Evolutionary conservation across 2,329 filamentous ascomycete species (phyloP).

Genomic region (Verticillium dahliae): DNA sequence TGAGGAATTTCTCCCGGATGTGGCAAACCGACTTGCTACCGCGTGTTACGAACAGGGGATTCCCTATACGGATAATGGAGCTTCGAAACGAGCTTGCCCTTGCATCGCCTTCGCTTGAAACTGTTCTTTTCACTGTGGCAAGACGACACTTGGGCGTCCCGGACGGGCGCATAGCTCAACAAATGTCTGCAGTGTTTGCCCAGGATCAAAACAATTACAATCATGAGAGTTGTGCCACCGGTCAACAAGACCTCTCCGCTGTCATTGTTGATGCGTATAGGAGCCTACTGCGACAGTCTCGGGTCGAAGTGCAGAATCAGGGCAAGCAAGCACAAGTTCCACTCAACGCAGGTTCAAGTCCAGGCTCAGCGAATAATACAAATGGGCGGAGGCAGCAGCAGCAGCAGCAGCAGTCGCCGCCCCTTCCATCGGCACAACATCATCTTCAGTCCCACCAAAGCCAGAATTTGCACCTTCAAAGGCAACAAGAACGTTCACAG

Average conservation of each 20-base stretch:
- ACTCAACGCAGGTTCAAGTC: no score
- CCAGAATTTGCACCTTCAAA: no score
- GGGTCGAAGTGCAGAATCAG: not conserved
- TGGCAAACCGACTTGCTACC: conserved; percentile 28
- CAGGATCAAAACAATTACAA: not conserved
- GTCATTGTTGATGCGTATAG: not conserved
- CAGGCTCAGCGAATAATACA: no score
- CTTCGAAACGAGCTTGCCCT: conserved; percentile 40
- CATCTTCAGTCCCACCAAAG: not conserved
- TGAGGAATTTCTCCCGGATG: not conserved
- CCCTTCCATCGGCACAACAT: not conserved
- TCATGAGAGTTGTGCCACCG: not conserved
- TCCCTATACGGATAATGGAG: conserved; percentile 52
- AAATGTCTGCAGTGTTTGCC: conserved; percentile 28
- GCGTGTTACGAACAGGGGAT: conserved; percentile 28
- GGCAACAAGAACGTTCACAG: no score
- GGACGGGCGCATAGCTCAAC: conserved; percentile 23
- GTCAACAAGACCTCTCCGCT: not conserved
- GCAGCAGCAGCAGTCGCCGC: not conserved
- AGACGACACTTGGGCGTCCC: conserved; percentile 36
- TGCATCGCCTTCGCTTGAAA: conserved; percentile 43
- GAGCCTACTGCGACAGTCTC: not conserved
- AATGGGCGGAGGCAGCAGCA: not conserved
- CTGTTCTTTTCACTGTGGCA: conserved; percentile 45
- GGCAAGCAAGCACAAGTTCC: not conserved